Evolutionary conservation across 257 asterid genomes (phyloP).

Genomic region (Perilla frutescens): DNA sequence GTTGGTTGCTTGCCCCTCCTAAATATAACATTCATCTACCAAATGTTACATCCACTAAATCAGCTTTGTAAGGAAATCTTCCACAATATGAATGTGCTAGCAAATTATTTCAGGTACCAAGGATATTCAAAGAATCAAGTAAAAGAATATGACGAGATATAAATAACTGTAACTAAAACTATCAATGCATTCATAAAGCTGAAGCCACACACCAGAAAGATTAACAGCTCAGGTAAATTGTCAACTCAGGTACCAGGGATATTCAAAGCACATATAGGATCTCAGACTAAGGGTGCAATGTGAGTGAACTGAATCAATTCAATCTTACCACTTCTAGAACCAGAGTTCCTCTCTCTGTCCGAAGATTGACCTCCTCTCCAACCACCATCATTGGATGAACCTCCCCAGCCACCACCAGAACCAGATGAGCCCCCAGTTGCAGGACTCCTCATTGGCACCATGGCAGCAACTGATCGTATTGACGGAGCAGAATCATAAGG

Average conservation of each 20-base stretch:
- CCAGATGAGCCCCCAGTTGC: slow-evolving; percentile 79
- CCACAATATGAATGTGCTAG: neutral
- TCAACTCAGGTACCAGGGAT: neutral
- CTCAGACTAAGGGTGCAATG: neutral
- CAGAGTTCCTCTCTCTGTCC: slow-evolving; percentile 68
- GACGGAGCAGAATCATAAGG: slow-evolving; percentile 76
- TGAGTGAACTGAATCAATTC: slow-evolving; percentile 27
- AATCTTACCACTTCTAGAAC: slow-evolving; percentile 66
- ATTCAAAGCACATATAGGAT: neutral
- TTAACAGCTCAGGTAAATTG: neutral
- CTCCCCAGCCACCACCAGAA: slow-evolving; percentile 73
- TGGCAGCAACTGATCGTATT: slow-evolving; percentile 84
- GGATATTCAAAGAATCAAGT: slow-evolving; percentile 5
- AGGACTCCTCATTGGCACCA: slow-evolving; percentile 93
- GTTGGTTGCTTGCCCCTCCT: no score
- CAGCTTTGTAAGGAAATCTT: neutral
- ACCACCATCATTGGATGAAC: slow-evolving; percentile 71
- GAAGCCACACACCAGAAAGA: slow-evolving; percentile 2
- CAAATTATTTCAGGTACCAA: neutral
- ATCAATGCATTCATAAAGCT: neutral
- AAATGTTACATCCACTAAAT: neutral
- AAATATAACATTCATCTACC: no score
- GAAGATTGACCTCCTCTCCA: slow-evolving; percentile 67
- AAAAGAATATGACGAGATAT: neutral
- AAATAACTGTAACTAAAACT: neutral